Percentiles rank a stretch among this genome's conserved stretches.
Conservation (phyloP, 176 grass and related monocot species). For the Musa troglodytarum region DNA sequence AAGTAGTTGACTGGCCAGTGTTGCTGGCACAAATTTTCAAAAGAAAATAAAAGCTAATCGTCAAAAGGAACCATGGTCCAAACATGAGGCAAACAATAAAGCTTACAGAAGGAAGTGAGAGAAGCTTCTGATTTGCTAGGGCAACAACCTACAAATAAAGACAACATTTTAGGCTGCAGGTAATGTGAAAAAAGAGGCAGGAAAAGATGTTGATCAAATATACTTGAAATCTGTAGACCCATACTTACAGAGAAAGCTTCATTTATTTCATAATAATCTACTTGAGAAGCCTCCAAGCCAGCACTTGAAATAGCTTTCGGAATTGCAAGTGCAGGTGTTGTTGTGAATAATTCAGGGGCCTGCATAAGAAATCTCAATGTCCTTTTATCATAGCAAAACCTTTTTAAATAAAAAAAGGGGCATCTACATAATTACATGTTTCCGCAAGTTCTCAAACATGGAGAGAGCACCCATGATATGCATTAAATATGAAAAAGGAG, state of each 20-base stretch:
- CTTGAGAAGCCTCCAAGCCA: constrained; percentile 60
- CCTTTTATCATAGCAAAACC: not conserved
- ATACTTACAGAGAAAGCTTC: constrained; percentile 77
- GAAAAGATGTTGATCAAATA: constrained; percentile 10
- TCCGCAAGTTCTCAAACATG: not conserved
- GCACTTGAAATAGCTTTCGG: constrained; percentile 88
- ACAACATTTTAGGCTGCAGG: constrained; percentile 15
- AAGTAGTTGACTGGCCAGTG: not conserved
- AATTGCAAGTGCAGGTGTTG: constrained; percentile 82
- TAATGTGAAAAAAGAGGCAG: not conserved
- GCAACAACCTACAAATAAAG: constrained; percentile 64
- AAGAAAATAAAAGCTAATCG: not conserved
- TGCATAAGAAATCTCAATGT: constrained; percentile 22
- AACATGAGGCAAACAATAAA: not conserved
- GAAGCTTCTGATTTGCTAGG: constrained; percentile 86
- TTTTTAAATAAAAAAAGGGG: not conserved
- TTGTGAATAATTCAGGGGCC: constrained; percentile 91
- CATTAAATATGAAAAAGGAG: not conserved
- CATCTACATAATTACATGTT: not conserved
- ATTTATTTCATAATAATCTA: constrained; percentile 94
- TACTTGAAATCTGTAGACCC: not conserved
- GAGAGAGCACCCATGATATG: not conserved
- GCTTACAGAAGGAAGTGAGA: constrained; percentile 71
- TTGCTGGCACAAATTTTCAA: not conserved
- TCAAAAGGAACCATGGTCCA: not conserved